Evolutionary conservation across 2,329 filamentous ascomycete genomes (phyloP).

Genomic region (Pseudodiploospora longispora): DNA sequence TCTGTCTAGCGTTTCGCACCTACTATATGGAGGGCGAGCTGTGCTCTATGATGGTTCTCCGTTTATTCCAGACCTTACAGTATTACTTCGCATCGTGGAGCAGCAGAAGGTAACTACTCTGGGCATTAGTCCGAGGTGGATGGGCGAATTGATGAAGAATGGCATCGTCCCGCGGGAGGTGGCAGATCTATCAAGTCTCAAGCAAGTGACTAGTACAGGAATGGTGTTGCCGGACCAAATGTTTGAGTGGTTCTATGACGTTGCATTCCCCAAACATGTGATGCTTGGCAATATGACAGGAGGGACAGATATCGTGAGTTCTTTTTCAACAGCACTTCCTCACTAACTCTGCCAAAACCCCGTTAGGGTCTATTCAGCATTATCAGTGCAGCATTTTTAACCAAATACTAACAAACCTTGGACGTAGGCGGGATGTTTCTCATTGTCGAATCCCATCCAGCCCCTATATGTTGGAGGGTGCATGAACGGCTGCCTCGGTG

Average conservation of each 20-base stretch:
- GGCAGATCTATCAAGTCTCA: constrained; percentile 54
- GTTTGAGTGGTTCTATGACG: constrained; percentile 72
- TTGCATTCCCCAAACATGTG: constrained; percentile 56
- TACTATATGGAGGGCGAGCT: constrained; percentile 52
- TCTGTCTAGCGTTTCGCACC: constrained; percentile 47
- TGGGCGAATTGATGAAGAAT: constrained; percentile 62
- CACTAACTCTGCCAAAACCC: too few relatives aligned
- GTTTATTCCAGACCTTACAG: constrained; percentile 59
- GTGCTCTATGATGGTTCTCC: constrained; percentile 81
- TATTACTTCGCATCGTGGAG: constrained; percentile 54
- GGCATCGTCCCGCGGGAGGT: constrained; percentile 53
- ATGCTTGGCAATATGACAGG: constrained; percentile 70
- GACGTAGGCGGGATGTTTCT: constrained; percentile 49
- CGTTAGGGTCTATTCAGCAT: neutral
- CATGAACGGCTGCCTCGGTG: constrained; percentile 41
- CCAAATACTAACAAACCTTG: neutral
- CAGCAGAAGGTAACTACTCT: constrained; percentile 62
- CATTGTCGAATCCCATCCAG: constrained; percentile 57
- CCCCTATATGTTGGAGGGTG: constrained; percentile 55
- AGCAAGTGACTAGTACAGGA: constrained; percentile 61
- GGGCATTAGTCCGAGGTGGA: constrained; percentile 68
- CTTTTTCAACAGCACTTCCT: neutral
- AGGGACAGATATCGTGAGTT: constrained; percentile 63
- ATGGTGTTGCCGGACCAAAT: constrained; percentile 73
- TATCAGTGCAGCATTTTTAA: neutral